These are phyloP conservation scores for Yamadazyma nakazawae DNA, from an alignment of 805 yeast genomes.

Conservation along the genomic window DNA sequence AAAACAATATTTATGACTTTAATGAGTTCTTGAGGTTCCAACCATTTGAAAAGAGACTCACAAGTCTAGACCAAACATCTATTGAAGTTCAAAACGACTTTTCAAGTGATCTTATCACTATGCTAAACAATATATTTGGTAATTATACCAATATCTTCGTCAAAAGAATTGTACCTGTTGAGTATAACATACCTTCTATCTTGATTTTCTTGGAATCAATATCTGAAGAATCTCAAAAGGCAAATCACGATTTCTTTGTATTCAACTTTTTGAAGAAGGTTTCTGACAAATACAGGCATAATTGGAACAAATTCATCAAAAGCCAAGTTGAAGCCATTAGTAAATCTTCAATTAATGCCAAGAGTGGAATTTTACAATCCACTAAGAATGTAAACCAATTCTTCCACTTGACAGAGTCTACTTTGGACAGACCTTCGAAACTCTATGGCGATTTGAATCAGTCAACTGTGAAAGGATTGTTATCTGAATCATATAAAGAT, in stretches of 20 bases:
- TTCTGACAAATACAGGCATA: conserved; percentile 46
- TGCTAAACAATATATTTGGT: conserved; percentile 48
- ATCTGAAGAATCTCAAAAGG: conserved; percentile 37
- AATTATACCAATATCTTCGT: conserved; percentile 32
- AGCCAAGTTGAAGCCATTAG: conserved; percentile 45
- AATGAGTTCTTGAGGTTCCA: conserved; percentile 24
- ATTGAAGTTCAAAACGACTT: conserved; percentile 40
- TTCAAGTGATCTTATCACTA: conserved; percentile 44
- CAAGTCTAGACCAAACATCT: conserved; percentile 18
- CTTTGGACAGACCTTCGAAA: conserved; percentile 22
- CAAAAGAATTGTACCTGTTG: conserved; percentile 36
- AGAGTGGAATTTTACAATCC: conserved; percentile 33
- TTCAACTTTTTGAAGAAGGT: conserved; percentile 49
- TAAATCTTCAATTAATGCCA: conserved; percentile 33
- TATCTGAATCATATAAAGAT: conserved; percentile 29
- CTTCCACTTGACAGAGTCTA: conserved; percentile 31
- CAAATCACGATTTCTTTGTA: conserved; percentile 62
- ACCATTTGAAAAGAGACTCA: conserved; percentile 34
- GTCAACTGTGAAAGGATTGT: conserved; percentile 20
- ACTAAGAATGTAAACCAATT: conserved; percentile 34
- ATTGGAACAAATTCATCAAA: conserved; percentile 60
- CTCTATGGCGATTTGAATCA: conserved; percentile 17
- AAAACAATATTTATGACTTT: conserved; percentile 26
- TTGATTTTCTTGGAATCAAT: conserved; percentile 28
- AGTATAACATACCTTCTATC: conserved; percentile 31